Conservation (phyloP, 2,329 filamentous ascomycete species). For the Colletotrichum sp. region DNA sequence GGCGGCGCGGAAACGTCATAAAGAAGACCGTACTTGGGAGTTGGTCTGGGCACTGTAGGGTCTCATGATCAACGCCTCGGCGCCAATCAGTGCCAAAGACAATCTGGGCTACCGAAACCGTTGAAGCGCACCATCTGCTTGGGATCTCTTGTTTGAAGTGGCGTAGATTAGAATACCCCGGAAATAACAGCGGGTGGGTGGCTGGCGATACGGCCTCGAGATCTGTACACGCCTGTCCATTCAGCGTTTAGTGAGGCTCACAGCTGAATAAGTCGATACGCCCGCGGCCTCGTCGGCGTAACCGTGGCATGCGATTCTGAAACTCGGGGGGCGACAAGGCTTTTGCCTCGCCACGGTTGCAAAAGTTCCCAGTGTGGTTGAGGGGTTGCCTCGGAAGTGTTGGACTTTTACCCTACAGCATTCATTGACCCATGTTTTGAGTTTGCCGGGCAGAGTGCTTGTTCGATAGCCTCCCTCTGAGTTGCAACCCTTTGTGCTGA, state of each 20-base stretch:
- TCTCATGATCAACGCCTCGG: background rate
- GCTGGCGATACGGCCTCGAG: background rate
- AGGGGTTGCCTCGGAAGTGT: background rate
- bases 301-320: background rate
- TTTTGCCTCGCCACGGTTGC: slow-evolving; percentile 1
- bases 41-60: background rate
- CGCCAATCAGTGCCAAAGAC: background rate
- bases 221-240: background rate
- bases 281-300: background rate
- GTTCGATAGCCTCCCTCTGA: background rate
- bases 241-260: background rate
- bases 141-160: background rate
- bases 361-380: background rate
- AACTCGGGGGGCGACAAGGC: background rate
- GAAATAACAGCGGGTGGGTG: slow-evolving; percentile 5
- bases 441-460: background rate
- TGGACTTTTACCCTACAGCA: background rate
- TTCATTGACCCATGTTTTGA: background rate
- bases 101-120: background rate
- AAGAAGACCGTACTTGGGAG: background rate
- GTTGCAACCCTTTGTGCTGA: background rate
- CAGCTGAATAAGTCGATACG: background rate
- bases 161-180: background rate
- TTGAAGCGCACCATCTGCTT: background rate
- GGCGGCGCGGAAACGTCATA: background rate